A percentile compares a stretch with the other conserved stretches of the same genome.
These are phyloP conservation scores for Ormosia semicastrata DNA, from an alignment of 306 rosid genomes.

Conservation along the genomic window DNA sequence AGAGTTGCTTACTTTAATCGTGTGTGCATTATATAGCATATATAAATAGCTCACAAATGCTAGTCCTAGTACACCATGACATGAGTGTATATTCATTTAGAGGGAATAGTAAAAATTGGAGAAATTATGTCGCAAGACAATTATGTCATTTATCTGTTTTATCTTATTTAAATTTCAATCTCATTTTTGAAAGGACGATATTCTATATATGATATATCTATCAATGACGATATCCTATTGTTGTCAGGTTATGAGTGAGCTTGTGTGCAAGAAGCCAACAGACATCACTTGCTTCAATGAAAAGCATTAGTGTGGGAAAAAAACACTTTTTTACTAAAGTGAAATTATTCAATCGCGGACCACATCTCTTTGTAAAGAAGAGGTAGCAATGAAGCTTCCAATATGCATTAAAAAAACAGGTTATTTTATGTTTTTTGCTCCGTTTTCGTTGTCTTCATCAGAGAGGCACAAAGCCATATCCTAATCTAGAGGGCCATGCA, in stretches of 20 bases:
- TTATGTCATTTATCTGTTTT: neutral
- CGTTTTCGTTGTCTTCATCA: conserved; percentile 16
- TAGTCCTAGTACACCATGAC: no score
- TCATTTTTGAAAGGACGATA: neutral
- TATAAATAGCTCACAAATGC: no score
- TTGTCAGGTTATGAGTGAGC: neutral
- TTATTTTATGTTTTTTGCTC: neutral
- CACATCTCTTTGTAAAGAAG: neutral
- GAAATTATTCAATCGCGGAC: neutral
- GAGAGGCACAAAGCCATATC: neutral
- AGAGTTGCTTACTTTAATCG: no score
- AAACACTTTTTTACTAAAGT: neutral
- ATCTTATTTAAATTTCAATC: neutral
- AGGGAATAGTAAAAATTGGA: no score
- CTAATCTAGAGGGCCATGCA: neutral
- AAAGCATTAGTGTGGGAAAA: neutral
- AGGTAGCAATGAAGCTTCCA: neutral
- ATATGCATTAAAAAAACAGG: neutral
- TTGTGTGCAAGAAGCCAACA: neutral
- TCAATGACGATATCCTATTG: neutral
- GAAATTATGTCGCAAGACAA: neutral
- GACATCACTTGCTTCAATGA: neutral
- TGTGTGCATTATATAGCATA: no score
- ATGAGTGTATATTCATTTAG: no score
- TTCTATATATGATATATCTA: neutral